phyloP scores from a whole-genome alignment of 495 filamentous ascomycete genomes.

The Aspergillus nidulans region DNA sequence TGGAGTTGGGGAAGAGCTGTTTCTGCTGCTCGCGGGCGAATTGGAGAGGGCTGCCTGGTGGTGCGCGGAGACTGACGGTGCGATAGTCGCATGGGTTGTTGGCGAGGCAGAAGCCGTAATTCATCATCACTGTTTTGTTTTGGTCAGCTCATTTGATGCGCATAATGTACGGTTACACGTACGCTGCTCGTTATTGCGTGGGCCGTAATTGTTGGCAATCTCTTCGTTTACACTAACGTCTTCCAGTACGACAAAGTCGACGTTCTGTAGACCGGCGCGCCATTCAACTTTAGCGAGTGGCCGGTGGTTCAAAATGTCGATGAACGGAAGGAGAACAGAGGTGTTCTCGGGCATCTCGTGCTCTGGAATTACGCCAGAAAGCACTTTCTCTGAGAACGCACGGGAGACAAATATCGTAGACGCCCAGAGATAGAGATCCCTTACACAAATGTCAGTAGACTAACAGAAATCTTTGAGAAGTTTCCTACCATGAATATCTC shows the following conservation, averaged over 20 bases:
- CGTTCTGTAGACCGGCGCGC: conserved; percentile 44
- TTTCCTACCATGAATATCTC: conserved; percentile 39
- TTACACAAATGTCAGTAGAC: conserved; percentile 22
- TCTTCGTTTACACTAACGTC: conserved; percentile 45
- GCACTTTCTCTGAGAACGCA: conserved; percentile 44
- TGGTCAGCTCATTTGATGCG: not conserved
- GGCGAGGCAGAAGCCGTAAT: conserved; percentile 61
- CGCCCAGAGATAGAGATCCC: conserved; percentile 63
- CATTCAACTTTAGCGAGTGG: conserved; percentile 57
- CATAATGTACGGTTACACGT: conserved; percentile 12
- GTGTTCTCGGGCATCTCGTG: conserved; percentile 31
- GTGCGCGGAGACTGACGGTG: conserved; percentile 40
- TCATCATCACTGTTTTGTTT: conserved; percentile 50
- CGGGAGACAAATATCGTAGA: conserved; percentile 59
- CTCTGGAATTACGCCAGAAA: conserved; percentile 35
- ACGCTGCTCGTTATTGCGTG: conserved; percentile 64
- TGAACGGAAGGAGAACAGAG: conserved; percentile 56
- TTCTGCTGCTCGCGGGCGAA: conserved; percentile 31
- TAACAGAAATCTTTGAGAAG: not conserved
- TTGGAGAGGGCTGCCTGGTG: conserved; percentile 38
- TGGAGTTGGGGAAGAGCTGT: conserved; percentile 30
- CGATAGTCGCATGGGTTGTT: conserved; percentile 56
- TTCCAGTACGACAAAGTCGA: conserved; percentile 48
- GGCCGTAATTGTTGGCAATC: conserved; percentile 65
- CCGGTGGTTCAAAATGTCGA: conserved; percentile 60